Evolutionary conservation across 169 alveolate species (phyloP).

Genomic region (Eimeria zaria): DNA sequence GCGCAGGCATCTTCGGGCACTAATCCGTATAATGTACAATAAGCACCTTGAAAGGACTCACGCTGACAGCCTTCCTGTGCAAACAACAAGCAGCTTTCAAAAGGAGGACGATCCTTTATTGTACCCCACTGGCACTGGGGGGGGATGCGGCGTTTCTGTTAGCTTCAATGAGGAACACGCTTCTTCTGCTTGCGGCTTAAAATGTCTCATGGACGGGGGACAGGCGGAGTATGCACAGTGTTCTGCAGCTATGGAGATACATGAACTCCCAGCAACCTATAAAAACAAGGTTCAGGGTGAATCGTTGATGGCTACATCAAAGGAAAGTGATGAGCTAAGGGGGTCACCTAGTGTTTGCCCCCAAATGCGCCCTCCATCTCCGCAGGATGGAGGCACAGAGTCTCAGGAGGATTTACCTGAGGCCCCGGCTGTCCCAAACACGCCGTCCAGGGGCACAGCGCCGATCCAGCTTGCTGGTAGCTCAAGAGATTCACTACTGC

Average conservation of each 20-base stretch:
- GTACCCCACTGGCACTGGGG: background rate
- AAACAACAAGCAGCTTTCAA: background rate
- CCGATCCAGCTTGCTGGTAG: background rate
- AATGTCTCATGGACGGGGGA: background rate
- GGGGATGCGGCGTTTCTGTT: slow-evolving; percentile 23
- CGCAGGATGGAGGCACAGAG: slow-evolving; percentile 10
- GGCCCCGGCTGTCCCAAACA: background rate
- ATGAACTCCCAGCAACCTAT: background rate
- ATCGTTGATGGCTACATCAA: background rate
- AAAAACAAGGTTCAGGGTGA: background rate
- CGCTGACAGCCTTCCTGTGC: background rate
- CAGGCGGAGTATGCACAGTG: background rate
- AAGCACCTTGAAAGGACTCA: background rate
- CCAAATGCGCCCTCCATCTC: slow-evolving; percentile 20
- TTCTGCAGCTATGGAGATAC: background rate
- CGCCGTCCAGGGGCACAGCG: background rate
- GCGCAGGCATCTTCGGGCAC: slow-evolving; percentile 54
- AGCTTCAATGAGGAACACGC: background rate
- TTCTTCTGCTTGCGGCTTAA: background rate
- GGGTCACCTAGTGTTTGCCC: background rate
- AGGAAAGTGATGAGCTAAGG: background rate
- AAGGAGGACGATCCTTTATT: background rate
- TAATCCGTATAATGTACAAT: slow-evolving; percentile 32
- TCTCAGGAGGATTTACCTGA: background rate
- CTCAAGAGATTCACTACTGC: background rate